Evolutionary conservation across 306 rosid genomes (phyloP).

Genomic region (Castanea crenata): DNA sequence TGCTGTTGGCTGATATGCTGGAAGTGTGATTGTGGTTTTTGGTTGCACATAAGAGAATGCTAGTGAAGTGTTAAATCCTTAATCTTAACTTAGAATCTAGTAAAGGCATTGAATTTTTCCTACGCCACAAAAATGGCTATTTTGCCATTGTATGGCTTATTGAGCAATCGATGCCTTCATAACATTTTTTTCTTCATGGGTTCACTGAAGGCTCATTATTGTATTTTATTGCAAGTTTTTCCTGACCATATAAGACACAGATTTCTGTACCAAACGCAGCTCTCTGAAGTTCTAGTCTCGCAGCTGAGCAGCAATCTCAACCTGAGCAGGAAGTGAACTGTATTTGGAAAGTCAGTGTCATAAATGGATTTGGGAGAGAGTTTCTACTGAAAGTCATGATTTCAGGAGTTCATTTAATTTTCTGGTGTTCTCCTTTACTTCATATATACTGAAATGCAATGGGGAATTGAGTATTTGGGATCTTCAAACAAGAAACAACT

Average conservation of each 20-base stretch:
- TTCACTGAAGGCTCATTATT: too few species aligned
- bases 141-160: not conserved
- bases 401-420: not conserved
- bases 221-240: not conserved
- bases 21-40: not conserved
- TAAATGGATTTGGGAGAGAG: not conserved
- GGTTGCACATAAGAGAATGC: not conserved
- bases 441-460: not conserved
- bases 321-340: not conserved
- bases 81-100: not conserved
- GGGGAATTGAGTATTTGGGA: not conserved
- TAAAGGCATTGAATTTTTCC: not conserved
- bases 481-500: not conserved
- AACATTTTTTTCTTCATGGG: too few species aligned
- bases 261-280: not conserved
- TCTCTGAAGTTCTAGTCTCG: not conserved
- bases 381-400: not conserved
- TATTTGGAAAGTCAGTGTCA: not conserved
- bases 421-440: not conserved
- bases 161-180: not conserved
- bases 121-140: not conserved
- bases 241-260: not conserved
- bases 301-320: not conserved
- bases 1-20: constrained; percentile 43
- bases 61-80: not conserved